These are phyloP conservation scores for Podila verticillata DNA, from an alignment of 192 early-diverging fungal genomes.

Conservation along the genomic window DNA sequence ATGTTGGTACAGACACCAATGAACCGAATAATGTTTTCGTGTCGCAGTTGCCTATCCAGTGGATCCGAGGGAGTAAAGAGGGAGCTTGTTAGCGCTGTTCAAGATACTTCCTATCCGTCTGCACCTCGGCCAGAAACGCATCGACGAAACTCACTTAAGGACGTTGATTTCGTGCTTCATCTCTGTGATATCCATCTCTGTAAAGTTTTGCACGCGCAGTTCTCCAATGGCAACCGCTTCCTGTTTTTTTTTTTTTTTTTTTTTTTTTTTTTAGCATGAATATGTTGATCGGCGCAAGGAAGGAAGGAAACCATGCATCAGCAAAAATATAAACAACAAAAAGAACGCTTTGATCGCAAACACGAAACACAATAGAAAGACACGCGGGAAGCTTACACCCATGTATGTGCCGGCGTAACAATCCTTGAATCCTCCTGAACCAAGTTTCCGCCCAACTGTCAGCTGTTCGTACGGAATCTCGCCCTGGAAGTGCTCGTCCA, in stretches of 20 bases:
- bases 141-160: slow-evolving; percentile 60
- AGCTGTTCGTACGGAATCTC: slow-evolving; percentile 72
- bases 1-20: slow-evolving; percentile 79
- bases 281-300: neutral
- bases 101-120: neutral
- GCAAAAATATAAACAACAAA: neutral
- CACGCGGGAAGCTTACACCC: slow-evolving; percentile 53
- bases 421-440: slow-evolving; percentile 84
- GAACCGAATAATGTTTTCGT: slow-evolving; percentile 81
- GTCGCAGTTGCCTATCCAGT: slow-evolving; percentile 70
- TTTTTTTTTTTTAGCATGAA: too few relatives aligned
- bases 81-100: neutral
- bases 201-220: slow-evolving; percentile 75
- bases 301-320: neutral
- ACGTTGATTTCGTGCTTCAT: slow-evolving; percentile 83
- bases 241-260: slow-evolving; percentile 31
- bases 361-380: neutral
- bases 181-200: slow-evolving; percentile 74
- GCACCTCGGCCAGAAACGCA: neutral
- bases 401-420: slow-evolving; percentile 74
- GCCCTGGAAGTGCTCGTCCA: slow-evolving; percentile 58
- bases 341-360: neutral
- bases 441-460: slow-evolving; percentile 71
- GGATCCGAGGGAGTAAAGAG: neutral
- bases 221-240: slow-evolving; percentile 80